phyloP scores from a whole-genome alignment of 2,329 filamentous ascomycete species.

The Trichoderma koningiopsis region DNA sequence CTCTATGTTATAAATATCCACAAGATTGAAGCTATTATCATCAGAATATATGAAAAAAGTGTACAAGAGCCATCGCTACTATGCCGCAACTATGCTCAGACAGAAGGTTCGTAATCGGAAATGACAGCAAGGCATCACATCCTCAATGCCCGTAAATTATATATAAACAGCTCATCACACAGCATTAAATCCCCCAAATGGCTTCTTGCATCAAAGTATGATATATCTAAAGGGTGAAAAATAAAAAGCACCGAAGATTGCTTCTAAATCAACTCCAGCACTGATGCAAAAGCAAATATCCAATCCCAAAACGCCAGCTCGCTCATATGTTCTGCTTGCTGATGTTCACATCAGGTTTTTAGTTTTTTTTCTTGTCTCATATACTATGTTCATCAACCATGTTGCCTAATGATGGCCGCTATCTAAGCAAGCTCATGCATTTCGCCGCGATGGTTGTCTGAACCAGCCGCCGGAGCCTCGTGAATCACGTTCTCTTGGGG shows the following conservation, averaged over 20 bases:
- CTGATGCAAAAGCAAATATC: conserved; percentile 7
- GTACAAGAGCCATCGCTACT: neutral
- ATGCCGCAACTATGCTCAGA: neutral
- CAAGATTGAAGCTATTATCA: neutral
- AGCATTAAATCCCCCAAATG: neutral
- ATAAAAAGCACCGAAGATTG: neutral
- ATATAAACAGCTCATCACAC: neutral
- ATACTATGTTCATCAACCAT: neutral
- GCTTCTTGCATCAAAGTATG: neutral
- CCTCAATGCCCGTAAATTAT: neutral
- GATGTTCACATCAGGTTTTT: neutral
- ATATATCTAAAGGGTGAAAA: neutral
- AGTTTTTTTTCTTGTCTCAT: neutral
- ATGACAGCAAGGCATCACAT: neutral
- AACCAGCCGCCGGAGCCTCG: conserved; percentile 42
- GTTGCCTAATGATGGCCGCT: neutral
- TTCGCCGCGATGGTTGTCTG: conserved; percentile 43
- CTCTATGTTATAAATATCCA: neutral
- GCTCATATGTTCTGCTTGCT: conserved; percentile 6
- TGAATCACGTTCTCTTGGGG: conserved; percentile 37
- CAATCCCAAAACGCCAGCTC: conserved; percentile 18
- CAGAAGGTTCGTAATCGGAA: neutral
- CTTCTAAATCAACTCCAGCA: conserved; percentile 22
- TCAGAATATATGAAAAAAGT: neutral
- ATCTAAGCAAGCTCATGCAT: conserved; percentile 46